phyloP scores from a whole-genome alignment of 2,329 filamentous ascomycete species.

The Intubia oerlemansii region DNA sequence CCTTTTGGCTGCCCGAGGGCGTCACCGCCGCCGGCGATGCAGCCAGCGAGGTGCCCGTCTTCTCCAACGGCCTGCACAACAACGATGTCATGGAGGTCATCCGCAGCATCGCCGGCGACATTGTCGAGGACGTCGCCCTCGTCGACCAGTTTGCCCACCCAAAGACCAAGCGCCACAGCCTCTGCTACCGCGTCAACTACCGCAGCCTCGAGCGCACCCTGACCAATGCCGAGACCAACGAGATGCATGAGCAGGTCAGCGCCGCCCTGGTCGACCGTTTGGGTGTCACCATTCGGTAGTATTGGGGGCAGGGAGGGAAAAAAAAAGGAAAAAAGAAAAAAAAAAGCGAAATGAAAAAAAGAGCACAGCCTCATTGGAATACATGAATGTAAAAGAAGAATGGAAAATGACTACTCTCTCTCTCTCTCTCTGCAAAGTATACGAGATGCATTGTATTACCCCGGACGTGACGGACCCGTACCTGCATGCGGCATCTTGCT shows the following conservation, averaged over 20 bases:
- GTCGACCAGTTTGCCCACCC: constrained; percentile 80
- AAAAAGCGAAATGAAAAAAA: neutral
- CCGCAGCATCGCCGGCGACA: constrained; percentile 58
- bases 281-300: constrained; percentile 56
- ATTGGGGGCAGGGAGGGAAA: too few species aligned
- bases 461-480: too few species aligned
- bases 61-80: constrained; percentile 44
- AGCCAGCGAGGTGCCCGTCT: constrained; percentile 16
- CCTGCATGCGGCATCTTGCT: too few species aligned
- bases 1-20: constrained; percentile 67
- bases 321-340: neutral
- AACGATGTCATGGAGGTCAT: constrained; percentile 97
- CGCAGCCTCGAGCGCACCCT: constrained; percentile 78
- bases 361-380: too few species aligned
- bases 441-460: too few species aligned
- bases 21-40: constrained; percentile 1
- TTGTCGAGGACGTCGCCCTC: constrained; percentile 69
- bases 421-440: too few species aligned
- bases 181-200: constrained; percentile 90
- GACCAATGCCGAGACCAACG: constrained; percentile 62
- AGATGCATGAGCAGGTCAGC: constrained; percentile 48
- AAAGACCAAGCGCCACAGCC: constrained; percentile 59
- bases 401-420: too few species aligned
- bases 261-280: constrained; percentile 44
- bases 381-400: too few species aligned